Evolutionary conservation across 2,329 filamentous ascomycete species (phyloP).

Genomic region (Ceratocystis alfenasii): DNA sequence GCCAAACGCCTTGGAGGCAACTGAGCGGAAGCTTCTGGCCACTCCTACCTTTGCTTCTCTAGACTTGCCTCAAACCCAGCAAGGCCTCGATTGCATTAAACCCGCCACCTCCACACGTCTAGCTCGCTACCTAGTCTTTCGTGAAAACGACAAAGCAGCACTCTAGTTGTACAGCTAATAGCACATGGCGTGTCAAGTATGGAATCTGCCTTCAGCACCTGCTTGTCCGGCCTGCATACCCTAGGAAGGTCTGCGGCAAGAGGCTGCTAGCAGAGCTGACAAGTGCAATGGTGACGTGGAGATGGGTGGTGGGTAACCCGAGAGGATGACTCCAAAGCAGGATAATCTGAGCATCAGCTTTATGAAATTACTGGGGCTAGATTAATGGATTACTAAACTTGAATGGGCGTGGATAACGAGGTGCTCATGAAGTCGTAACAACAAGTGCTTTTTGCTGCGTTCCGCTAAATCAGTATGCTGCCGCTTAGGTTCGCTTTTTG

Average conservation of each 20-base stretch:
- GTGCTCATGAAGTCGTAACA: slow-evolving; percentile 46
- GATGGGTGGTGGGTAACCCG: slow-evolving; percentile 62
- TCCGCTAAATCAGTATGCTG: no score
- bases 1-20: slow-evolving; percentile 62
- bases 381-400: slow-evolving; percentile 59
- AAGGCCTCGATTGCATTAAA: slow-evolving; percentile 36
- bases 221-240: slow-evolving; percentile 60
- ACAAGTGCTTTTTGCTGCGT: no score
- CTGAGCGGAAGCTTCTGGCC: slow-evolving; percentile 54
- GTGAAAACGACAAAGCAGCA: slow-evolving; percentile 41
- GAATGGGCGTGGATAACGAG: slow-evolving; percentile 61
- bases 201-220: slow-evolving; percentile 92
- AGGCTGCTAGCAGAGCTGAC: slow-evolving; percentile 63
- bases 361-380: slow-evolving; percentile 61
- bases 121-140: slow-evolving; percentile 63
- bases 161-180: slow-evolving; percentile 91
- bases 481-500: neutral
- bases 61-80: slow-evolving; percentile 33
- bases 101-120: slow-evolving; percentile 46
- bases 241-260: slow-evolving; percentile 71
- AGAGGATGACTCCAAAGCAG: slow-evolving; percentile 90
- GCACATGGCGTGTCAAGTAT: slow-evolving; percentile 75
- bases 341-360: slow-evolving; percentile 84
- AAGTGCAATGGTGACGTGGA: slow-evolving; percentile 52
- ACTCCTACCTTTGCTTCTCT: slow-evolving; percentile 68